Conservation (phyloP, 1,284 basidiomycete genomes). For the Takashimella tepidaria region DNA sequence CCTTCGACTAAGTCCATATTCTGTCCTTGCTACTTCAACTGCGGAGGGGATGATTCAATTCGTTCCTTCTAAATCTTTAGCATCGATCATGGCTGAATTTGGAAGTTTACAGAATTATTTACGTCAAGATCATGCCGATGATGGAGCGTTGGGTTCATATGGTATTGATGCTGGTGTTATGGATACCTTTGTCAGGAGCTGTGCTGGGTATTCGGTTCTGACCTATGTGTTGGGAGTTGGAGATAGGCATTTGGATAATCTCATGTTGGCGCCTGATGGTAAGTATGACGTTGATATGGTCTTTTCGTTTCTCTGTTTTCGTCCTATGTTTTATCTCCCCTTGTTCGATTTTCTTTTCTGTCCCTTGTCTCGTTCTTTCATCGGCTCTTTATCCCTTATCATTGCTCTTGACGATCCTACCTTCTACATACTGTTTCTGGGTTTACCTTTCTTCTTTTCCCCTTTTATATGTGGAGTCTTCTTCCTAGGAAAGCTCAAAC, state of each 20-base stretch:
- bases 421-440: no score
- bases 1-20: constrained; percentile 85
- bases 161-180: constrained; percentile 87
- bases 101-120: constrained; percentile 89
- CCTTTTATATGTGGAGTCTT: no score
- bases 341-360: no score
- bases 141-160: constrained; percentile 84
- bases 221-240: constrained; percentile 96
- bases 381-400: no score
- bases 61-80: constrained; percentile 90
- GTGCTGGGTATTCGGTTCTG: constrained; percentile 96
- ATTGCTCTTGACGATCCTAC: no score
- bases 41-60: constrained; percentile 95
- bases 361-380: no score
- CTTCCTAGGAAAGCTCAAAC: no score
- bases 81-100: constrained; percentile 85
- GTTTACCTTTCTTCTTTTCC: no score
- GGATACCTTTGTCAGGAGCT: constrained; percentile 94
- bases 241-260: constrained; percentile 93
- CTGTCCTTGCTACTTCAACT: constrained; percentile 87
- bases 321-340: no score
- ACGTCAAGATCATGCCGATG: constrained; percentile 77
- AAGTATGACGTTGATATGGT: no score
- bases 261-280: constrained; percentile 88
- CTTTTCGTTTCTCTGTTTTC: no score